Percentiles rank a stretch among this genome's conserved stretches.
These are phyloP conservation scores for Medicago arabica DNA, from an alignment of 306 rosid genomes.

Conservation along the genomic window DNA sequence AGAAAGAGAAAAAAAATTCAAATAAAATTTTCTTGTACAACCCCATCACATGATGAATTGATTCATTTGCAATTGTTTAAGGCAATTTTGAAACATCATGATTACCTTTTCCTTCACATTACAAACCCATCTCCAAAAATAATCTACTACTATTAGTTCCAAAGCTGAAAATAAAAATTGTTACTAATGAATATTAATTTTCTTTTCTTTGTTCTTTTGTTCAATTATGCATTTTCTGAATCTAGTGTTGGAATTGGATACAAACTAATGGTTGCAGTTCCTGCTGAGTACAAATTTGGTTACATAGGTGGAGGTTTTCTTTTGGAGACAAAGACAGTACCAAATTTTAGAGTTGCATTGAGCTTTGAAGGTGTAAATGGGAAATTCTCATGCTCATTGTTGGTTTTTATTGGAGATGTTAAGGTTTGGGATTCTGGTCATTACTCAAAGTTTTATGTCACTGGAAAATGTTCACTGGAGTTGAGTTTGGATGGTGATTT, in stretches of 20 bases:
- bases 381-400: constrained; percentile 72
- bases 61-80: constrained; percentile 36
- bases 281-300: constrained; percentile 53
- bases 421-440: constrained; percentile 92
- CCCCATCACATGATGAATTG: constrained; percentile 49
- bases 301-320: constrained; percentile 74
- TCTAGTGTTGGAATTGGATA: constrained; percentile 56
- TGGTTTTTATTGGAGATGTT: constrained; percentile 82
- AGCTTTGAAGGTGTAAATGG: constrained; percentile 63
- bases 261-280: constrained; percentile 60
- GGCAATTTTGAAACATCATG: constrained; percentile 45
- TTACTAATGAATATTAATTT: constrained; percentile 62
- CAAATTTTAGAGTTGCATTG: constrained; percentile 72
- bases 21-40: background rate
- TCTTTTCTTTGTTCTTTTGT: constrained; percentile 49
- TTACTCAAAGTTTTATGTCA: constrained; percentile 62
- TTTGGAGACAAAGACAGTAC: constrained; percentile 50
- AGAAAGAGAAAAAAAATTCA: background rate
- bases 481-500: constrained; percentile 78
- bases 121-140: constrained; percentile 49
- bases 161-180: constrained; percentile 38
- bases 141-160: constrained; percentile 13
- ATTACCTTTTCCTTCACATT: constrained; percentile 46
- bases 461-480: constrained; percentile 67
- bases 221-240: constrained; percentile 51